A percentile compares a stretch with the other conserved stretches of the same genome.
These are phyloP conservation scores for Fusarium paranaense DNA, from an alignment of 2,329 filamentous ascomycete species.

Conservation along the genomic window DNA sequence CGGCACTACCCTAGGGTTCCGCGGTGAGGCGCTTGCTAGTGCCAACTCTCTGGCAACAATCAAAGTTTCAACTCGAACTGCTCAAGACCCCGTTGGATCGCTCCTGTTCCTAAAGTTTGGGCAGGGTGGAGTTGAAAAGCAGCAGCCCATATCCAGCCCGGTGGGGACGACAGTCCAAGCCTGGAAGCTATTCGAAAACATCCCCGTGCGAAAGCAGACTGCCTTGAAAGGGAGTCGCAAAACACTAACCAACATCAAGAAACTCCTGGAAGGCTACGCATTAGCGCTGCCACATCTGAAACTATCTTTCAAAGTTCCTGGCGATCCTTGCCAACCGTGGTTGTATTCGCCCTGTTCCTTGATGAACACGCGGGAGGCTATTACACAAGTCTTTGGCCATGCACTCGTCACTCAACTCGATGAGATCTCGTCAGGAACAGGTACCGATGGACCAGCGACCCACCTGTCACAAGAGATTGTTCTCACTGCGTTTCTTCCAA, in stretches of 20 bases:
- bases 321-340: slow-evolving; percentile 65
- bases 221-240: slow-evolving; percentile 69
- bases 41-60: slow-evolving; percentile 70
- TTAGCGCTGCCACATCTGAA: slow-evolving; percentile 73
- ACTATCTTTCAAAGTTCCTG: slow-evolving; percentile 69
- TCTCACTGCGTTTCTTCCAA: slow-evolving; percentile 65
- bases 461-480: slow-evolving; percentile 2
- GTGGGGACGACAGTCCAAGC: slow-evolving; percentile 77
- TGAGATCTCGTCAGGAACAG: slow-evolving; percentile 49
- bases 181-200: slow-evolving; percentile 66
- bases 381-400: slow-evolving; percentile 71
- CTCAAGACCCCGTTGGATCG: slow-evolving; percentile 69
- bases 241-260: slow-evolving; percentile 67
- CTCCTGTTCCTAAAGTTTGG: slow-evolving; percentile 56
- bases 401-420: slow-evolving; percentile 67
- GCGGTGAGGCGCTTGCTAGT: slow-evolving; percentile 79
- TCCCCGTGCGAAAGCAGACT: slow-evolving; percentile 73
- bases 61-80: slow-evolving; percentile 71
- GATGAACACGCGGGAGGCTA: slow-evolving; percentile 66
- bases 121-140: slow-evolving; percentile 46
- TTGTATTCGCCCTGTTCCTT: slow-evolving; percentile 69
- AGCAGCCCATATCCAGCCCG: slow-evolving; percentile 61
- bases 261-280: slow-evolving; percentile 72
- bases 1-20: slow-evolving; percentile 76
- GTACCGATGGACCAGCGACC: background rate